phyloP scores from a whole-genome alignment of 352 stramenopile genomes.

The Phytopythium vexans region DNA sequence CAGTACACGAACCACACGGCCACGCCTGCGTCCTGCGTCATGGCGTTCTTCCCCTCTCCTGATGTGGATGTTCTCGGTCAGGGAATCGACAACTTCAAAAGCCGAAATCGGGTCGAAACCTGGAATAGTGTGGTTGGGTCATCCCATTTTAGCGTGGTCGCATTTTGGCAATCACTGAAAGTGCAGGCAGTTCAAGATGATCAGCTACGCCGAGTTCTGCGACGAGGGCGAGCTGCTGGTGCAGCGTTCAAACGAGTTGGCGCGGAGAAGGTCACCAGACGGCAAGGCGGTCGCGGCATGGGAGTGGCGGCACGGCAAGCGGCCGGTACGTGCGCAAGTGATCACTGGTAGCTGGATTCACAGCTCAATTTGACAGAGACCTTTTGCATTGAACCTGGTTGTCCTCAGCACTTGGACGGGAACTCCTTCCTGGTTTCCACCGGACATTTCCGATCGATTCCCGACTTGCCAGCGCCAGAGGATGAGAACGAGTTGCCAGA shows the following conservation, averaged over 20 bases:
- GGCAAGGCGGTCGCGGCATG: constrained; percentile 24
- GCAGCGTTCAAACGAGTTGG: constrained; percentile 27
- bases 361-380: neutral
- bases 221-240: constrained; percentile 41
- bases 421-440: constrained; percentile 66
- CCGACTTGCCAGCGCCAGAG: neutral
- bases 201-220: constrained; percentile 55
- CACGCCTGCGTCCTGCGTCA: constrained; percentile 5
- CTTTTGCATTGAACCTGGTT: neutral
- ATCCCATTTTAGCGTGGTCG: too few species aligned
- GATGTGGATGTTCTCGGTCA: too few species aligned
- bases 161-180: too few species aligned
- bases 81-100: too few species aligned
- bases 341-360: neutral
- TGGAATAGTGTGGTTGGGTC: too few species aligned
- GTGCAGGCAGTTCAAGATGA: neutral
- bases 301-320: constrained; percentile 56
- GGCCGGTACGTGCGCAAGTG: constrained; percentile 24
- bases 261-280: constrained; percentile 4
- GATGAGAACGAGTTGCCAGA: constrained; percentile 17
- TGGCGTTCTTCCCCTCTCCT: neutral
- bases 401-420: constrained; percentile 47
- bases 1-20: constrained; percentile 68
- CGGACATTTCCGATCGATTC: constrained; percentile 23
- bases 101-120: too few species aligned